Evolutionary conservation across 352 stramenopile species (phyloP), one percentile per base, ranked within the genome.

Genomic region (Phytophthora vignae): DNA sequence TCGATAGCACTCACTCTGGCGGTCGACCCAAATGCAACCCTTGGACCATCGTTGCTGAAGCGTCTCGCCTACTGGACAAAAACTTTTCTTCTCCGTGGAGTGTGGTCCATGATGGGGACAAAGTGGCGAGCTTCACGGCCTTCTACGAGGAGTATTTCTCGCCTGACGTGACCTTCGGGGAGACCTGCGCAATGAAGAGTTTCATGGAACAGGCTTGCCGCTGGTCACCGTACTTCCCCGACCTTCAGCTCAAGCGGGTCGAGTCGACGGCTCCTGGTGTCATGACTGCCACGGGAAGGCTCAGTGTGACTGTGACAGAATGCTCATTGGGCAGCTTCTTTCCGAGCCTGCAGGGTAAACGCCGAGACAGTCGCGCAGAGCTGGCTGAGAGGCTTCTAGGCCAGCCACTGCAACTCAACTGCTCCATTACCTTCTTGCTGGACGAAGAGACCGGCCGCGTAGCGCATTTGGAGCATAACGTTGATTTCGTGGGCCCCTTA

Each of bases 221-320:
- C 11, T 78, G 66, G 53, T 69, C 52, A 36, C 22, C 63, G 52
- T 67, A 63, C 22, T 78, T 75, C 12, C 53, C 67, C 4, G 4
- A 21, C 1, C 15, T 78, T n/a, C 11, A 76, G 49, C 38, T 76
- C 3, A 22, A 70, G 29, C 59, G 19, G 22, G 64, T 78, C 14
- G 62, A 78, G 38, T 46, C 25, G 2, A 17, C 68, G 12, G 22
- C 48, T 8, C 22, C 65, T 31, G 42, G 22, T 27, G 56, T 78
- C 0, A 68, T 71, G 59, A 52, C 46, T 61, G 72, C 72, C 7
- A 52, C 36, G 33, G 67, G 53, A 22, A 68, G n/a, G 9, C 49
- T 78, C 9, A 73, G 33, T 7, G 21, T 73, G 58, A 76, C 67
- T 2, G 52, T 79, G 42, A 73, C 72, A n/a, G 55, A 79, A 10